Percentiles rank a stretch among this genome's conserved stretches.
Conservation (phyloP, 192 early-diverging fungal species). For the Linnemannia schmuckeri region DNA sequence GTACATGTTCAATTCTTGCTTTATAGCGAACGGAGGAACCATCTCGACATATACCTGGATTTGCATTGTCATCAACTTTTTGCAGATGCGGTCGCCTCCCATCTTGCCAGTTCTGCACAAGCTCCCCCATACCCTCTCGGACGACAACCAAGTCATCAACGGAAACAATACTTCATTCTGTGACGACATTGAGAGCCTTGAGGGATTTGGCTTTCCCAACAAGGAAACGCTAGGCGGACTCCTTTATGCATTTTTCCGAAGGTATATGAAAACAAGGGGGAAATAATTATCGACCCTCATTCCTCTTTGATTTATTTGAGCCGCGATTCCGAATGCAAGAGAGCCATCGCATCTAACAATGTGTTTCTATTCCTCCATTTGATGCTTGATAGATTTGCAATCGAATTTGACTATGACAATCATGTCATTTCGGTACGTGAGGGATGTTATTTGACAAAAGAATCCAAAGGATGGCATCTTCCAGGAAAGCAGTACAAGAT, state of each 20-base stretch:
- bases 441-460: constrained; percentile 84
- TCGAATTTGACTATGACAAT: constrained; percentile 86
- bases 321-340: neutral
- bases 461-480: constrained; percentile 89
- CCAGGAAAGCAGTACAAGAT: constrained; percentile 72
- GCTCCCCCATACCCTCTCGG: constrained; percentile 43
- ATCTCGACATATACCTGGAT: constrained; percentile 96
- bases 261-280: constrained; percentile 20
- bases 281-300: neutral
- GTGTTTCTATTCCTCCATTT: neutral
- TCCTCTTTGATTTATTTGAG: neutral
- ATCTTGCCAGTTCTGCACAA: constrained; percentile 91
- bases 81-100: constrained; percentile 90
- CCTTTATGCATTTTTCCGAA: constrained; percentile 88
- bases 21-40: constrained; percentile 89
- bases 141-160: constrained; percentile 54
- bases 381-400: constrained; percentile 65
- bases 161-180: constrained; percentile 83
- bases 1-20: neutral
- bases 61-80: constrained; percentile 92
- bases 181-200: constrained; percentile 75
- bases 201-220: constrained; percentile 79
- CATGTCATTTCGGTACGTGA: constrained; percentile 88
- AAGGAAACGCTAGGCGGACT: constrained; percentile 82
- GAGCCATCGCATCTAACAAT: neutral